phyloP scores from a whole-genome alignment of 2,329 filamentous ascomycete genomes.

The Epichloe typhina region DNA sequence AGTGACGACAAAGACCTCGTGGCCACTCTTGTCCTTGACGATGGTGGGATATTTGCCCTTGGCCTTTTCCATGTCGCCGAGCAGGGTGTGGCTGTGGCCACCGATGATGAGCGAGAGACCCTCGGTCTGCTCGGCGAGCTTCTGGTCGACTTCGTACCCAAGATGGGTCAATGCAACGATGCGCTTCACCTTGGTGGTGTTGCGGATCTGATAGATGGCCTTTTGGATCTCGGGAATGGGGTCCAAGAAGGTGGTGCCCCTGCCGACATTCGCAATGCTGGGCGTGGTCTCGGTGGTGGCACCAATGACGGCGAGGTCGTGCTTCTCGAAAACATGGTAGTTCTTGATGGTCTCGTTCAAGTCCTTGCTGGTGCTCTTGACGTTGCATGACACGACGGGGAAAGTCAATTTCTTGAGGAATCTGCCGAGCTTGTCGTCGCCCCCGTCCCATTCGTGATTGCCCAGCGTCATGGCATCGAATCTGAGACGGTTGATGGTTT shows the following conservation, averaged over 20 bases:
- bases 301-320: constrained; percentile 49
- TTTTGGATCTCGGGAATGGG: constrained; percentile 44
- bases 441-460: constrained; percentile 55
- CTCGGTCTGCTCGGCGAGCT: constrained; percentile 44
- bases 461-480: constrained; percentile 57
- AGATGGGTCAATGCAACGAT: constrained; percentile 56
- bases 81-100: constrained; percentile 45
- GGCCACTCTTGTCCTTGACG: constrained; percentile 43
- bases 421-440: constrained; percentile 47
- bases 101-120: constrained; percentile 58
- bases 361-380: constrained; percentile 43
- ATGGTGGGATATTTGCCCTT: constrained; percentile 52
- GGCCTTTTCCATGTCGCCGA: constrained; percentile 45
- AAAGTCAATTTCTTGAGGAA: constrained; percentile 53
- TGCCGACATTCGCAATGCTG: constrained; percentile 43
- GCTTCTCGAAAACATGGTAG: constrained; percentile 49
- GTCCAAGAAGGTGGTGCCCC: constrained; percentile 45
- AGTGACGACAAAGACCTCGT: constrained; percentile 57
- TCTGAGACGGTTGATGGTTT: constrained; percentile 50
- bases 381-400: constrained; percentile 49
- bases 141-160: constrained; percentile 50
- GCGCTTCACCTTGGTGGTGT: constrained; percentile 47
- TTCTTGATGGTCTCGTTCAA: constrained; percentile 52
- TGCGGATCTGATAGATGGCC: constrained; percentile 47
- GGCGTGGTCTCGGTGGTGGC: constrained; percentile 30